Percentiles rank a stretch among this genome's conserved stretches.
These are phyloP conservation scores for Rhipidocladum racemiflorum DNA, from an alignment of 176 grass and related monocot genomes.

Conservation along the genomic window DNA sequence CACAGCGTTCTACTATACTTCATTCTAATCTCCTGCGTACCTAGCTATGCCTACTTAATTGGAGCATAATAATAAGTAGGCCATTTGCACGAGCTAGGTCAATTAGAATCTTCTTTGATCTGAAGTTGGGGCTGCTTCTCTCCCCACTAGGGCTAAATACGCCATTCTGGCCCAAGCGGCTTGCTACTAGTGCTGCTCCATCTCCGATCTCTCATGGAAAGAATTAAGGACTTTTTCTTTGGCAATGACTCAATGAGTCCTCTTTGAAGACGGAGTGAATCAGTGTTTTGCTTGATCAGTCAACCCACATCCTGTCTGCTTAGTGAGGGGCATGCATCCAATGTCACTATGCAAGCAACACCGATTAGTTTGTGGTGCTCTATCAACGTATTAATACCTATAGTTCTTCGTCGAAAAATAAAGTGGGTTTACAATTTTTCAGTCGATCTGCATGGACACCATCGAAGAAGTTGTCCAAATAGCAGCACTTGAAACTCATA, in stretches of 20 bases:
- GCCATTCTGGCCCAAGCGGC: background rate
- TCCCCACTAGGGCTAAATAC: background rate
- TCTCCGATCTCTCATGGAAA: background rate
- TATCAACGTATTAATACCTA: background rate
- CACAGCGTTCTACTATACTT: background rate
- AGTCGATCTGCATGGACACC: background rate
- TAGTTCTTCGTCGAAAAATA: background rate
- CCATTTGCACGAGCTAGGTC: background rate
- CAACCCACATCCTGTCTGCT: slow-evolving; percentile 35
- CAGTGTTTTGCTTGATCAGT: background rate
- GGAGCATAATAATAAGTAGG: background rate
- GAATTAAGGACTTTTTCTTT: background rate
- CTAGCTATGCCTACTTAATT: background rate
- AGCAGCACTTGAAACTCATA: background rate
- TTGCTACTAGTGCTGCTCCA: background rate
- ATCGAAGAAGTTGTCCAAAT: background rate
- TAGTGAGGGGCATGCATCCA: slow-evolving; percentile 27
- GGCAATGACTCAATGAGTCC: slow-evolving; percentile 15
- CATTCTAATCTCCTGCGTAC: background rate
- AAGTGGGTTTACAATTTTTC: background rate
- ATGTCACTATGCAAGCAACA: background rate
- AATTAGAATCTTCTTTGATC: background rate
- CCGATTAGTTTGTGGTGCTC: background rate
- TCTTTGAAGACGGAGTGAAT: background rate
- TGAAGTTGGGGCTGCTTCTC: background rate